Evolutionary conservation across 352 stramenopile genomes (phyloP).

Genomic region (Globisporangium solare): DNA sequence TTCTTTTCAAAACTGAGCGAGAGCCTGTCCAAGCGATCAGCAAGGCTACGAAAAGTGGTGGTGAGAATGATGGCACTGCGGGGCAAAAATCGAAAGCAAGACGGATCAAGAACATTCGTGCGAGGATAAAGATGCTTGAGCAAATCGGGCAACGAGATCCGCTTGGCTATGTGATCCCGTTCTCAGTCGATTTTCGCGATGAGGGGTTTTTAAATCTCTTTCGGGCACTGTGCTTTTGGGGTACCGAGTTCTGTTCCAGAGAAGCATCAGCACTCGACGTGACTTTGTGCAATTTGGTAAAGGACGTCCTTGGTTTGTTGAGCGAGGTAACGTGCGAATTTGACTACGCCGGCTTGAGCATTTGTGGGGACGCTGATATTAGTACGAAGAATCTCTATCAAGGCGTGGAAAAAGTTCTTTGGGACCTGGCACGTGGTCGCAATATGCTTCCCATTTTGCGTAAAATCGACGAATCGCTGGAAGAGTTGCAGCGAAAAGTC

Average conservation of each 20-base stretch:
- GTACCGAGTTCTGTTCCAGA: not conserved
- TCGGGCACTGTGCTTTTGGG: slow-evolving; percentile 19
- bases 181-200: slow-evolving; percentile 56
- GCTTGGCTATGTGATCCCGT: slow-evolving; percentile 55
- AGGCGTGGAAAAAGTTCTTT: slow-evolving; percentile 21
- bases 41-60: slow-evolving; percentile 6
- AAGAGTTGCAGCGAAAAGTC: slow-evolving; percentile 16
- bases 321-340: slow-evolving; percentile 30
- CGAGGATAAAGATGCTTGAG: slow-evolving; percentile 34
- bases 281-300: slow-evolving; percentile 13
- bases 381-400: slow-evolving; percentile 19
- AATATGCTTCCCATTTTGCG: slow-evolving; percentile 2
- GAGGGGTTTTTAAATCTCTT: slow-evolving; percentile 34
- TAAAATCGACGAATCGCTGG: not conserved
- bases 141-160: slow-evolving; percentile 29
- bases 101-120: slow-evolving; percentile 58
- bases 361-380: slow-evolving; percentile 18
- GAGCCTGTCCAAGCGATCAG: slow-evolving; percentile 13
- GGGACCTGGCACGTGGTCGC: slow-evolving; percentile 7
- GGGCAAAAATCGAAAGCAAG: slow-evolving; percentile 37
- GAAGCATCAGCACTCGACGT: not conserved
- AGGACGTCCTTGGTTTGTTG: slow-evolving; percentile 30
- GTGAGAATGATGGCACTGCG: slow-evolving; percentile 4
- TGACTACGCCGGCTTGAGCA: slow-evolving; percentile 29
- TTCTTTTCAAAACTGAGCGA: slow-evolving; percentile 35